A percentile compares a stretch with the other conserved stretches of the same genome.
Conservation (phyloP, 176 grass and related monocot genomes). For the Carex cristatella region DNA sequence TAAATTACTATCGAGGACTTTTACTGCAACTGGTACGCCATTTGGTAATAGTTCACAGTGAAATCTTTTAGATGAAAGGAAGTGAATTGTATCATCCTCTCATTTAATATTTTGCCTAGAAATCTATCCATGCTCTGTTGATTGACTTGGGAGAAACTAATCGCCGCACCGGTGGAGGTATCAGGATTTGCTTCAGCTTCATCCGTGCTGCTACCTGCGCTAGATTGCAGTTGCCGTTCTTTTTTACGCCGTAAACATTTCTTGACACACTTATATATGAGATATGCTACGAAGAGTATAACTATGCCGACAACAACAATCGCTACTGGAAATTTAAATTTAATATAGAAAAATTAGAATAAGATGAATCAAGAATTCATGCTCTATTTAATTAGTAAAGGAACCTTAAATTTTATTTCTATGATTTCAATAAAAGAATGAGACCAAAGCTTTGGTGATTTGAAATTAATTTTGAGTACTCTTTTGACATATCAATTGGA, state of each 20-base stretch:
- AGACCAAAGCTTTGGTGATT: too few species aligned
- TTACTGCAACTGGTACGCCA: constrained; percentile 38
- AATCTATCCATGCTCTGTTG: constrained; percentile 26
- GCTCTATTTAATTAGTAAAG: too few species aligned
- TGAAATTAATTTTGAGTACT: too few species aligned
- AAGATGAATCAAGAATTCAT: not conserved
- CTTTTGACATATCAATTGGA: too few species aligned
- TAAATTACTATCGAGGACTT: constrained; percentile 37
- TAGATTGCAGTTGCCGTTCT: not conserved
- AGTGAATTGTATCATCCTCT: constrained; percentile 38
- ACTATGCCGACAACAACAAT: constrained; percentile 14
- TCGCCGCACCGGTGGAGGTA: too few species aligned
- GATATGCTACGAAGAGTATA: not conserved
- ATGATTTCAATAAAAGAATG: too few species aligned
- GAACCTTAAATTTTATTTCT: too few species aligned
- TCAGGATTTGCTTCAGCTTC: not conserved
- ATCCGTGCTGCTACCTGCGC: not conserved
- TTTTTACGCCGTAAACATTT: not conserved
- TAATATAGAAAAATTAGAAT: not conserved
- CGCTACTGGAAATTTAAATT: constrained; percentile 3
- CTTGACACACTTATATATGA: constrained; percentile 19
- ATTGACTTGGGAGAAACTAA: constrained; percentile 14
- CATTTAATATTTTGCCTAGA: constrained; percentile 24
- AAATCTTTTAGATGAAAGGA: constrained; percentile 27
- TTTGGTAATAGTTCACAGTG: constrained; percentile 48